Conservation (phyloP, 1,139 yeast genomes). For the Candida sp. region DNA sequence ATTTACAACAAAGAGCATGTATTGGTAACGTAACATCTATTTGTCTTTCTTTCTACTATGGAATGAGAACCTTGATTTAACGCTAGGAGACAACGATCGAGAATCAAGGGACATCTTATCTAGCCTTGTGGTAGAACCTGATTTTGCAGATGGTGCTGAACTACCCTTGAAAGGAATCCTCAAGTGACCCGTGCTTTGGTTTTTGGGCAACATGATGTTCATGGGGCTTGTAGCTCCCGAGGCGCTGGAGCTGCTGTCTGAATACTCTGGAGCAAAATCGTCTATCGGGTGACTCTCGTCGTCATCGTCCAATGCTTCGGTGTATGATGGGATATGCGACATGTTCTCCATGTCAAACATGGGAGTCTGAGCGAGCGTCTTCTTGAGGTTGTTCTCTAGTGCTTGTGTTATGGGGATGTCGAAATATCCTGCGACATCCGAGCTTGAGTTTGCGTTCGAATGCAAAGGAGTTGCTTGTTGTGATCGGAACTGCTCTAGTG, state of each 20-base stretch:
- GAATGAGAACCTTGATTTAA: constrained; percentile 6
- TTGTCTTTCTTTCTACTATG: constrained; percentile 7
- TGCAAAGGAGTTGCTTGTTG: constrained; percentile 21
- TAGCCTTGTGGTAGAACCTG: constrained; percentile 8
- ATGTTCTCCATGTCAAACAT: constrained; percentile 15
- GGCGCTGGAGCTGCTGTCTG: constrained; percentile 9
- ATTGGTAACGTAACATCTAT: background rate
- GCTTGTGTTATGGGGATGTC: constrained; percentile 23
- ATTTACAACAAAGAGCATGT: background rate
- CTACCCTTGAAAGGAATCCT: constrained; percentile 7
- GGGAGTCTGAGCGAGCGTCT: constrained; percentile 5
- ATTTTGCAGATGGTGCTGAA: constrained; percentile 12
- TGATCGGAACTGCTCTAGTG: constrained; percentile 41
- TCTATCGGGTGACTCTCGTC: constrained; percentile 17
- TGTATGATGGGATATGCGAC: constrained; percentile 25
- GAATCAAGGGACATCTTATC: too few species aligned
- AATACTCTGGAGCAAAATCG: constrained; percentile 26
- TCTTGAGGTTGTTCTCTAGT: constrained; percentile 10
- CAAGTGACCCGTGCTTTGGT: constrained; percentile 8
- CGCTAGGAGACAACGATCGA: constrained; percentile 19
- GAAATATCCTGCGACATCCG: constrained; percentile 29
- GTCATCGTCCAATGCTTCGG: constrained; percentile 28
- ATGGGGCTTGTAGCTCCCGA: constrained; percentile 11
- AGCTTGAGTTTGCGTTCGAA: constrained; percentile 22
- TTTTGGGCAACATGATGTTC: constrained; percentile 4